Conservation (phyloP, 2,329 filamentous ascomycete species). For the Ophiostoma sp. region DNA sequence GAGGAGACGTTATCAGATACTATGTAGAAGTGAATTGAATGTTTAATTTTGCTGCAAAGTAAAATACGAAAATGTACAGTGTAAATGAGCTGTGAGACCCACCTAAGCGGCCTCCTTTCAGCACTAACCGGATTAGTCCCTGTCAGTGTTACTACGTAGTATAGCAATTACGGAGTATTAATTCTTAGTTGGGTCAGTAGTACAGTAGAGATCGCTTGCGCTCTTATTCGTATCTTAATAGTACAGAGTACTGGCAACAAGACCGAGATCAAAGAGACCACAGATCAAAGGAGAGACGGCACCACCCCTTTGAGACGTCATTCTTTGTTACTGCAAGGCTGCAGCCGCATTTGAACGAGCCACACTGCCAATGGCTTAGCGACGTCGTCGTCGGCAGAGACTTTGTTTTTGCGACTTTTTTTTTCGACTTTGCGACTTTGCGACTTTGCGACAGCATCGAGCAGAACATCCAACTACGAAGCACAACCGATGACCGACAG, state of each 20-base stretch:
- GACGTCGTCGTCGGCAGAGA: not conserved
- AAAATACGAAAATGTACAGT: not conserved
- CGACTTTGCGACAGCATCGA: not conserved
- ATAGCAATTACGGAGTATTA: too few species aligned
- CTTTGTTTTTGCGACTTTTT: too few species aligned
- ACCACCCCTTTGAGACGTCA: not conserved
- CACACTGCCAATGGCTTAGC: not conserved
- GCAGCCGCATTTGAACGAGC: not conserved
- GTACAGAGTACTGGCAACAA: not conserved
- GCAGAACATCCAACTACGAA: not conserved
- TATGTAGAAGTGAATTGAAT: too few species aligned
- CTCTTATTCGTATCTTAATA: not conserved
- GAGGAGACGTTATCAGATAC: too few species aligned
- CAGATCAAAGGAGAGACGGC: not conserved
- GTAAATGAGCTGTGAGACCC: not conserved
- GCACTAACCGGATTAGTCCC: not conserved
- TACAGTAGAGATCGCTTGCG: too few species aligned
- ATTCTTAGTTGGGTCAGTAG: not conserved
- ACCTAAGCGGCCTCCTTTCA: not conserved
- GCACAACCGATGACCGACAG: conserved; percentile 8
- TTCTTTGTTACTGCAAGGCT: conserved; percentile 1
- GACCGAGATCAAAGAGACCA: not conserved
- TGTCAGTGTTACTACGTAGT: not conserved
- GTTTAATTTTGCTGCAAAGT: too few species aligned
- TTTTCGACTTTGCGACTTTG: too few species aligned